Percentiles rank a stretch among this genome's conserved stretches.
phyloP scores from a whole-genome alignment of 2,329 filamentous ascomycete genomes.

The Fusarium mexicanum region DNA sequence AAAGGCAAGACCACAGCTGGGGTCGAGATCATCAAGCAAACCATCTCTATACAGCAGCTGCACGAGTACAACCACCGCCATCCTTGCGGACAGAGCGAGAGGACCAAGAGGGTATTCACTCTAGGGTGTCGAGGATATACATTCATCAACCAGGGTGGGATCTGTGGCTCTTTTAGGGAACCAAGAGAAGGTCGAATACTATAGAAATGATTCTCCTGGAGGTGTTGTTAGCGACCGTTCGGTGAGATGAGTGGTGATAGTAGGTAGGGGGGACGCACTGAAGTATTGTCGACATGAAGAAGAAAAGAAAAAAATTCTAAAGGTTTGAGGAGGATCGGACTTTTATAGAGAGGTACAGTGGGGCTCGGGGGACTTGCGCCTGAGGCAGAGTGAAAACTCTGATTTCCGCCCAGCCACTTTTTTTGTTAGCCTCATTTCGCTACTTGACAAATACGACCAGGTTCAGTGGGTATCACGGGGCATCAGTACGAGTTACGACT shows the following conservation, averaged over 20 bases:
- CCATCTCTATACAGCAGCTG: conserved; percentile 75
- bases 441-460: not conserved
- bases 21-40: conserved; percentile 92
- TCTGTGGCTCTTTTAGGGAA: conserved; percentile 93
- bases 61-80: conserved; percentile 55
- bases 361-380: not conserved
- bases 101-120: conserved; percentile 41
- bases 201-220: conserved; percentile 93
- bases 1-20: conserved; percentile 75
- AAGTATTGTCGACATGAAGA: conserved; percentile 72
- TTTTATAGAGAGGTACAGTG: conserved; percentile 26
- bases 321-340: conserved; percentile 1
- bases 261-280: conserved; percentile 22
- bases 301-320: conserved; percentile 55
- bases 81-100: conserved; percentile 56
- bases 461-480: not conserved
- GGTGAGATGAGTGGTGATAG: not conserved
- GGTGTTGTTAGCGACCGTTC: not conserved
- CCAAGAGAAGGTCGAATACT: conserved; percentile 94
- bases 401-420: conserved; percentile 15
- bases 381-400: conserved; percentile 29
- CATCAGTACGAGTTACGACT: not conserved
- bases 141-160: conserved; percentile 65
- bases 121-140: conserved; percentile 77
- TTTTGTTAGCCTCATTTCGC: conserved; percentile 19